Evolutionary conservation across 108 stramenopile species (phyloP).

Genomic region (Parmales sp.): DNA sequence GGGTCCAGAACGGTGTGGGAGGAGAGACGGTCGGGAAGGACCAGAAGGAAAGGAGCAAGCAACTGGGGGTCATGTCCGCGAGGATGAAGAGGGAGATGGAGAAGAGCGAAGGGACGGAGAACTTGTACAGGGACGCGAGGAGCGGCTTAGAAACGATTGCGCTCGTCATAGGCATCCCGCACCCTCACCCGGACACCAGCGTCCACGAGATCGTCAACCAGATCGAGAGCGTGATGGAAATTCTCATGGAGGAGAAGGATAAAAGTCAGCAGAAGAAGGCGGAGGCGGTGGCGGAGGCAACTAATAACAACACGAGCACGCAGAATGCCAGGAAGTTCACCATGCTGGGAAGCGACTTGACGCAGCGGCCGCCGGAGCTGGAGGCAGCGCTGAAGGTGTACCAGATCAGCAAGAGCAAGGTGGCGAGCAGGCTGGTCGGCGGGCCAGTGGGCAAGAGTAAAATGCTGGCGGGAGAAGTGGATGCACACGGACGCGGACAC

Average conservation of each 20-base stretch:
- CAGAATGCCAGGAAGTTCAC: neutral
- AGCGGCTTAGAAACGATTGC: constrained; percentile 16
- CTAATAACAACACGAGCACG: neutral
- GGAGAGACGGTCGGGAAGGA: neutral
- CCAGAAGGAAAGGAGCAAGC: constrained; percentile 9
- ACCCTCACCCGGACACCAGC: constrained; percentile 13
- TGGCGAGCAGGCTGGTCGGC: neutral
- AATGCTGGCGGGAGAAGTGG: neutral
- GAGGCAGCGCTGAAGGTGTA: constrained; percentile 11
- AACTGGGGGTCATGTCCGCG: neutral
- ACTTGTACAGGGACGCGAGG: constrained; percentile 1
- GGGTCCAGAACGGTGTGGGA: neutral
- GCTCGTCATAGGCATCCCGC: constrained; percentile 13
- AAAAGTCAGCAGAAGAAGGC: constrained; percentile 12
- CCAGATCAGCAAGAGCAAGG: neutral
- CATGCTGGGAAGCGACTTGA: neutral
- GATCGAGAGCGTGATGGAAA: constrained; percentile 21
- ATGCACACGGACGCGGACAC: neutral
- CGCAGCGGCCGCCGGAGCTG: neutral
- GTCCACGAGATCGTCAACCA: constrained; percentile 15
- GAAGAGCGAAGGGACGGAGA: neutral
- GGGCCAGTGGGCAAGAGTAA: neutral
- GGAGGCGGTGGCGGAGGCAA: neutral
- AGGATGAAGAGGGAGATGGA: neutral
- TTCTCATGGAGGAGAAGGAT: constrained; percentile 22